Evolutionary conservation across 768 basidiomycete genomes (phyloP).

Genomic region (Kwoniella heveanensis): DNA sequence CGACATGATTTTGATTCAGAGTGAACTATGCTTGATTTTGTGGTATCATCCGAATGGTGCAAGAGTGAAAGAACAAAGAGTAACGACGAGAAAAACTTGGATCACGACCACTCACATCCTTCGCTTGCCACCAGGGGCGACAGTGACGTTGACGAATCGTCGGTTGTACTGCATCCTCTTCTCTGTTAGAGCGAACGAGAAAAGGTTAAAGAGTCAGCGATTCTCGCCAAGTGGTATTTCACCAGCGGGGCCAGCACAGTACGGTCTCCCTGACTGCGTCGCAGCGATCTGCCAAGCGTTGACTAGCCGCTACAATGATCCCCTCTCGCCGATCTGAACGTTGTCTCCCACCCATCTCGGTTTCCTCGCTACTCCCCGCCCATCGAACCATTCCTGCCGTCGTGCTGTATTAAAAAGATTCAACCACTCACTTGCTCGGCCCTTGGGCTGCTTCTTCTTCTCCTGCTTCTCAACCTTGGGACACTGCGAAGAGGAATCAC

Average conservation of each 20-base stretch:
- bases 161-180: slow-evolving; percentile 79
- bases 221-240: neutral
- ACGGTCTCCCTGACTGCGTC: too few species aligned
- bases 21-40: slow-evolving; percentile 84
- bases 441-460: slow-evolving; percentile 97
- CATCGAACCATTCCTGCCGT: neutral
- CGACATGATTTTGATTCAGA: slow-evolving; percentile 77
- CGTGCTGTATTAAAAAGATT: neutral
- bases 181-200: slow-evolving; percentile 57
- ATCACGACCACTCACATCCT: slow-evolving; percentile 95
- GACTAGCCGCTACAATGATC: too few species aligned
- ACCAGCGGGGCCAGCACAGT: too few species aligned
- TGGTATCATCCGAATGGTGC: slow-evolving; percentile 51
- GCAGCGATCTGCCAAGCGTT: too few species aligned
- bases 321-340: too few species aligned
- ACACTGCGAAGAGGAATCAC: slow-evolving; percentile 58
- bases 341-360: too few species aligned
- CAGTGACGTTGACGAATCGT: slow-evolving; percentile 80
- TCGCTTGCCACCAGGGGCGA: slow-evolving; percentile 87
- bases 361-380: neutral
- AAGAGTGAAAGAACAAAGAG: too few species aligned
- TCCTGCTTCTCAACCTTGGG: slow-evolving; percentile 98
- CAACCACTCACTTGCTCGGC: slow-evolving; percentile 69
- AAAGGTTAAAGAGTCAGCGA: slow-evolving; percentile 7
- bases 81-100: too few species aligned